A percentile compares a stretch with the other conserved stretches of the same genome.
These are phyloP conservation scores for Mucor saturninus DNA, from an alignment of 371 early-diverging fungal species.

Conservation along the genomic window DNA sequence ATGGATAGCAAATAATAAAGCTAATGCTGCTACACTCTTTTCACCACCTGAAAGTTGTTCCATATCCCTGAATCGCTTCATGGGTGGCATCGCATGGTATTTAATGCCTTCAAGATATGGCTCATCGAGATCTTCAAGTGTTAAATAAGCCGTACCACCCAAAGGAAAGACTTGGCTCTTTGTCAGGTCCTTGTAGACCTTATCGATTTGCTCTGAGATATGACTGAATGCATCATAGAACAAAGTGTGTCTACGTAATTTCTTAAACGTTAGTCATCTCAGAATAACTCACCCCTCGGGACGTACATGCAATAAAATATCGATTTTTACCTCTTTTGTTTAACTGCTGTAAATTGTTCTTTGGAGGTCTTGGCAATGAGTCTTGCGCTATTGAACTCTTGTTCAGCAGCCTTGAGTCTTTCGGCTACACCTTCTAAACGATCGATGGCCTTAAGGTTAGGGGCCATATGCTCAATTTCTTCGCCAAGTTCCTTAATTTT, in stretches of 20 bases:
- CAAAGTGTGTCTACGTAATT: conserved; percentile 60
- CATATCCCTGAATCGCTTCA: conserved; percentile 99
- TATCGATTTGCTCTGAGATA: conserved; percentile 88
- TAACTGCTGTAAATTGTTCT: conserved; percentile 80
- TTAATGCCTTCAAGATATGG: conserved; percentile 95
- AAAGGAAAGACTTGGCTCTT: conserved; percentile 76
- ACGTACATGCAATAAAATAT: not conserved
- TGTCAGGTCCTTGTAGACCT: conserved; percentile 96
- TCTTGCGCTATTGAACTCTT: conserved; percentile 82
- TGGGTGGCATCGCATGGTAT: conserved; percentile 99
- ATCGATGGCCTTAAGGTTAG: conserved; percentile 87
- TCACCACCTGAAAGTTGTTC: conserved; percentile 99
- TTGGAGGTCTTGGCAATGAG: conserved; percentile 79
- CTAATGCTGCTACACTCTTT: conserved; percentile 98
- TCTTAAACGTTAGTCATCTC: not conserved
- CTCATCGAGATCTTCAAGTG: conserved; percentile 92
- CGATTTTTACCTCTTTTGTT: conserved; percentile 71
- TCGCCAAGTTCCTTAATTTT: conserved; percentile 63
- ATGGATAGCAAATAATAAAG: conserved; percentile 98
- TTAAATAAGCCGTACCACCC: conserved; percentile 97
- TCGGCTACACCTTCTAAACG: conserved; percentile 83
- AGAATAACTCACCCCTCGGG: not conserved
- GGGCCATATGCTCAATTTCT: conserved; percentile 88
- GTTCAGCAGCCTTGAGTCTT: conserved; percentile 78
- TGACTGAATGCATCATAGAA: conserved; percentile 94